Evolutionary conservation across 73 alveolate species (phyloP), one percentile per base, ranked within the genome.

Genomic region (Paramecium caudatum): DNA sequence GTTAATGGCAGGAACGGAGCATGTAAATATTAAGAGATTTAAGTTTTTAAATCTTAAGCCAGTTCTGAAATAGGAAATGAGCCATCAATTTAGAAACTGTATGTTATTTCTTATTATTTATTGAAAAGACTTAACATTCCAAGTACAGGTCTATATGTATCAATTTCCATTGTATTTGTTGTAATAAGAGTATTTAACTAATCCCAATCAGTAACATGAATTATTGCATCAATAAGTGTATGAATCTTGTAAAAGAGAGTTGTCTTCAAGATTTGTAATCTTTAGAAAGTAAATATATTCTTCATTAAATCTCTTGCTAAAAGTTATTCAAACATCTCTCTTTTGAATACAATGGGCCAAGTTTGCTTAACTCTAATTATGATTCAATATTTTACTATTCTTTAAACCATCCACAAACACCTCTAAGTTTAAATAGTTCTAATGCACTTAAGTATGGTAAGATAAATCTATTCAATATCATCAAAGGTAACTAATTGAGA

Each of bases 401-500:
- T 45, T 45, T 74, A 16, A 37, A 74, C 88, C 88, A 74, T 39
- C 69, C 88, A 15, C 88, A 74, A 16, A 74, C 88, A 12, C 37
- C 45, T 74, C 88, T 74, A 17, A 45, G 16, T 45, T 74, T 74
- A 13, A 74, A 74, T 37, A 74, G 21, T 45, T 74, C 88, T 3
- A 74, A 74, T 41, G 88, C 88, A 74, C 88, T 74, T 25, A 74
- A 74, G 43, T 34, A 74, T 39, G 62, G 88, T 34, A 74, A 45
- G 36, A 74, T 74, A 1, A 39, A 21, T 41, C 68, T 37, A 3
- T 32, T 74, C 5, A 74, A 41, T 8, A 74, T 41, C 9, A 37
- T 3, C 9, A 41, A 23, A 12, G 88, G 88, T 12, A 74, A 1
- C 39, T 15, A 21, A 1, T 27, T 74, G 9, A 74, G 19, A 74